Base-by-base conservation (phyloP, 1,284 basidiomycete genomes). In the Puccinia polysora region DNA sequence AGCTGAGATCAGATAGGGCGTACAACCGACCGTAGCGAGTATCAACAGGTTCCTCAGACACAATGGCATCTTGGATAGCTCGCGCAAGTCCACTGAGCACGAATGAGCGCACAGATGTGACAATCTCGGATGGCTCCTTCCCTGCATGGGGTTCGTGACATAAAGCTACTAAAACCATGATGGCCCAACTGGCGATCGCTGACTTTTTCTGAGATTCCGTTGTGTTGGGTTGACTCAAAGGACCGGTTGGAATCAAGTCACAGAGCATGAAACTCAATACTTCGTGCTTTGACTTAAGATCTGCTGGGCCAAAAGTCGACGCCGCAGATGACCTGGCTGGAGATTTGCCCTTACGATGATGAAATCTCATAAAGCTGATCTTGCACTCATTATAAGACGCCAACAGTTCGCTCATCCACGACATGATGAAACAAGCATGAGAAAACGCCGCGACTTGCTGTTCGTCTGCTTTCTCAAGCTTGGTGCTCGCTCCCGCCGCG, bases 341-440 rank as follows among this genome's bases (percentile, higher is more conserved):
- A 2, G 85, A 84, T 0, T 85, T 85, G 65, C 85, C 84, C 5
- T 81, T 77, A 34, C 85, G 84, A 77, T 86, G 89, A 81, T 87
- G 89, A 12, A 87, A 91, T 0, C 89, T 88, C 74, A 95, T 81
- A 81, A 97, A 93, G 2, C 89, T 87, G 28, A 87, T 80, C 81
- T 97, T 98, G 85, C 92, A 95, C 1, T 87, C 81, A 75, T 91
- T 87, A 79, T 98, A 98, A 18, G 93, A 97, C 73, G 95, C 93
- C 1, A 96, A 81, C 1, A 97, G 83, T 81, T 98, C 95, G 0
- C 91, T 91, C 59, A 97, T 83, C 75, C 88, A 88, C 78, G 95
- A 90, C 86, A 97, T 89, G 74, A 97, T 81, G 82, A 97, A 91
- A 77, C 88, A 89, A 14, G 86, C 83, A 78, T 94, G 95, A 74